phyloP scores from a whole-genome alignment of 2,329 filamentous ascomycete species.

The Ascochyta lentis region DNA sequence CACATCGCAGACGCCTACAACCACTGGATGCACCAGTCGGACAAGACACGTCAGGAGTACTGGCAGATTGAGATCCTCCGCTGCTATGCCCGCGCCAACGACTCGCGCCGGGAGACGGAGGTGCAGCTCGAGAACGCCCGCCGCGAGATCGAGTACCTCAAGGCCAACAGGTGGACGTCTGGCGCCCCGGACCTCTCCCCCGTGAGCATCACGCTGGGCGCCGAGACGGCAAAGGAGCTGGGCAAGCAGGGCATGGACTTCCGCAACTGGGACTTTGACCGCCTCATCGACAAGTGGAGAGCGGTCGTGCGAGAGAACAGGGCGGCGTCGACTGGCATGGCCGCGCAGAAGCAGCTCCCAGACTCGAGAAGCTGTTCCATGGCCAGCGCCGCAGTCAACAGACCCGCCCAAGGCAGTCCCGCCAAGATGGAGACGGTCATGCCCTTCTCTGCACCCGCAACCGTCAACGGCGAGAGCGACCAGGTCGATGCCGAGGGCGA shows the following conservation, averaged over 20 bases:
- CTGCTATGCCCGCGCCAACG: constrained; percentile 52
- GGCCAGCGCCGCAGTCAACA: constrained; percentile 32
- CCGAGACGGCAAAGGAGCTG: constrained; percentile 49
- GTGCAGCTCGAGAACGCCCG: constrained; percentile 50
- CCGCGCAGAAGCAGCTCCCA: constrained; percentile 46
- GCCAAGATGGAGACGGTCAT: constrained; percentile 30
- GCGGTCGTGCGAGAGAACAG: constrained; percentile 44
- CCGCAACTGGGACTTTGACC: constrained; percentile 51
- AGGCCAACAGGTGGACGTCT: constrained; percentile 37
- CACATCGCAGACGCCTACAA: constrained; percentile 80
- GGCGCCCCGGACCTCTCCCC: constrained; percentile 38
- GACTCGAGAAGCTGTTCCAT: constrained; percentile 39
- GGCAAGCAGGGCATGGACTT: constrained; percentile 46
- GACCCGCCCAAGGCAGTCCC: constrained; percentile 24
- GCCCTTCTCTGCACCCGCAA: constrained; percentile 42
- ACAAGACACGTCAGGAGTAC: constrained; percentile 51
- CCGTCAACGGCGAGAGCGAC: constrained; percentile 47
- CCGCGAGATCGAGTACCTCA: constrained; percentile 53
- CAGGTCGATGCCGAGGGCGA: constrained; percentile 46
- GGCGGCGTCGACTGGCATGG: constrained; percentile 36
- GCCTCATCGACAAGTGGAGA: constrained; percentile 51
- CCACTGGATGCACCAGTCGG: constrained; percentile 74
- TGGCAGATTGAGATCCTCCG: constrained; percentile 58
- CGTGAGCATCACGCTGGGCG: constrained; percentile 47
- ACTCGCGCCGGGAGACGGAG: constrained; percentile 46